These are phyloP conservation scores for Kalaharituber pfeilii DNA, from an alignment of 2,329 filamentous ascomycete species.

Conservation along the genomic window DNA sequence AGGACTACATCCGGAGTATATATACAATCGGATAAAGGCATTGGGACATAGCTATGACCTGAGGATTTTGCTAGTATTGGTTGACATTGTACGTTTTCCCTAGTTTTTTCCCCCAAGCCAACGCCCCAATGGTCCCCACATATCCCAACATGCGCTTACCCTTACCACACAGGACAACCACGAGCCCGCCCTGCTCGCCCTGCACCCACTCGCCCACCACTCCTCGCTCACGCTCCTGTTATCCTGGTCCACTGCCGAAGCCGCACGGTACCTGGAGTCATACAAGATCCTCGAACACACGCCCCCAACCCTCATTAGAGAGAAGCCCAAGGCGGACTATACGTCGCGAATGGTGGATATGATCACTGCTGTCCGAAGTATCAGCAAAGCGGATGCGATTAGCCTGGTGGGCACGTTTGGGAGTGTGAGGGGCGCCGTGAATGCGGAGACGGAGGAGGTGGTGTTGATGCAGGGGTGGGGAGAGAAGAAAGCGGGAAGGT, in stretches of 20 bases:
- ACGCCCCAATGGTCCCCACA: neutral
- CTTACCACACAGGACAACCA: constrained; percentile 6
- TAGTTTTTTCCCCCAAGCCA: neutral
- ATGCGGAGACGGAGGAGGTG: constrained; percentile 73
- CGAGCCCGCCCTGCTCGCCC: constrained; percentile 69
- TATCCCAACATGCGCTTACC: no score
- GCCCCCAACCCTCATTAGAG: constrained; percentile 62
- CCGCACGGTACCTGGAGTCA: constrained; percentile 79
- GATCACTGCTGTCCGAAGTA: constrained; percentile 68
- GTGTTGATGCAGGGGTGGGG: constrained; percentile 81
- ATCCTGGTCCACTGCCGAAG: constrained; percentile 88
- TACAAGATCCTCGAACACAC: constrained; percentile 92
- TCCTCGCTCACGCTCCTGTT: constrained; percentile 85
- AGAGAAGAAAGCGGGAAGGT: constrained; percentile 63
- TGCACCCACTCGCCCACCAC: constrained; percentile 80
- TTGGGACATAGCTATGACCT: constrained; percentile 75
- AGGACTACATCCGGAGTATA: constrained; percentile 78
- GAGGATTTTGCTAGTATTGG: constrained; percentile 72
- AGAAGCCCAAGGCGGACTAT: constrained; percentile 68
- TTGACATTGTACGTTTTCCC: constrained; percentile 48
- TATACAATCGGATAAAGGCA: constrained; percentile 78
- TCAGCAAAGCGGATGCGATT: constrained; percentile 91
- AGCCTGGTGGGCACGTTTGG: constrained; percentile 84
- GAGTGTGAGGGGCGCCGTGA: constrained; percentile 68
- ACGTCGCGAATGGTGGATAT: constrained; percentile 81